A percentile compares a stretch with the other conserved stretches of the same genome.
Evolutionary conservation across 1,284 basidiomycete genomes (phyloP).

Genomic region (Sutorius eximius): DNA sequence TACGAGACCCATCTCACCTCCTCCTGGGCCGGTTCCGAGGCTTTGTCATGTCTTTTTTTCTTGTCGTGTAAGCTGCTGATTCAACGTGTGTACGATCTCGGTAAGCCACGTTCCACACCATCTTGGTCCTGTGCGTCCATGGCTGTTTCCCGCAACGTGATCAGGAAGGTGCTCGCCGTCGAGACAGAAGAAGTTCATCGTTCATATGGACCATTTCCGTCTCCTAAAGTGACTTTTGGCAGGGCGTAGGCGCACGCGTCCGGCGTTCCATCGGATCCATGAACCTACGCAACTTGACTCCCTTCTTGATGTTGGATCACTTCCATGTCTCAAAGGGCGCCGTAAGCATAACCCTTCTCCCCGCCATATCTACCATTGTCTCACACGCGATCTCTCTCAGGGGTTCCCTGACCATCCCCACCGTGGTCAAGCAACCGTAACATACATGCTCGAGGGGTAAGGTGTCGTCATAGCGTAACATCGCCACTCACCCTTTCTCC

Average conservation of each 20-base stretch:
- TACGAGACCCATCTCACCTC: too few species aligned
- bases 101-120: too few species aligned
- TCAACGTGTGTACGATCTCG: too few species aligned
- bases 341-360: slow-evolving; percentile 38
- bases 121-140: slow-evolving; percentile 7
- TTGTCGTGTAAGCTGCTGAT: too few species aligned
- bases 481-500: not conserved
- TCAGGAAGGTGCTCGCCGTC: slow-evolving; percentile 74
- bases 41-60: too few species aligned
- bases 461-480: slow-evolving; percentile 1
- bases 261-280: slow-evolving; percentile 84
- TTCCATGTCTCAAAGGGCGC: slow-evolving; percentile 67
- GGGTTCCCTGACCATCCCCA: slow-evolving; percentile 87
- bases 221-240: not conserved
- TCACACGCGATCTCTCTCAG: slow-evolving; percentile 32
- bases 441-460: slow-evolving; percentile 86
- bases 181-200: slow-evolving; percentile 75
- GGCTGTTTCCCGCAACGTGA: slow-evolving; percentile 63
- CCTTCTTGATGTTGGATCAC: slow-evolving; percentile 89
- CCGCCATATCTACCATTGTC: not conserved
- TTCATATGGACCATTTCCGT: not conserved
- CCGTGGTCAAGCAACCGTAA: slow-evolving; percentile 84
- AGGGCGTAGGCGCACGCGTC: slow-evolving; percentile 89
- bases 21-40: too few species aligned
- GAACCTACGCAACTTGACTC: slow-evolving; percentile 78